Evolutionary conservation across 2,329 filamentous ascomycete genomes (phyloP), one percentile per base, ranked within the genome.

Genomic region (Claviceps paspali): DNA sequence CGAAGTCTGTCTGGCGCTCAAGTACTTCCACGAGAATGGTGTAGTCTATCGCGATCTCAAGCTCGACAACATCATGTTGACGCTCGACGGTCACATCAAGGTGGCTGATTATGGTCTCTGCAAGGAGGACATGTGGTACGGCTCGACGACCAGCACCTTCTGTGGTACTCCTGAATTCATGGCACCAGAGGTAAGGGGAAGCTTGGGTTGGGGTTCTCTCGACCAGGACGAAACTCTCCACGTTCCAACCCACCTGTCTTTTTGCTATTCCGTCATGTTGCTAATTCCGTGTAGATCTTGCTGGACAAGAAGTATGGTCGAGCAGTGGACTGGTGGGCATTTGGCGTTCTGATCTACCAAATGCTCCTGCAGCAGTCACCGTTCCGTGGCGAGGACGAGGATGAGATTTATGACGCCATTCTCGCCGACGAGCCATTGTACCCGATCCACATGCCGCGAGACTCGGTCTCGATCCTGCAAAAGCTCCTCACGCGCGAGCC

Each of bases 81-180:
- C 86, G 1, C 69, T 94, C 32, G 91, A 98, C 53, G 91, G 91
- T 19, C 91, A 98, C 58, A 93, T 98, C 67, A 96, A 96, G 70
- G 86, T 98, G 67, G 91, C 75, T 37, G 91, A 98, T 70, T 98
- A 94, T 57, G 91, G 91, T 74, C 74, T 98, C 34, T 98, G 92
- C 67, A 98, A 98, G 62, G 91, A 98, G 56, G 87, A 98, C 50
- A 98, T 98, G 91, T 98, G 88, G 87, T 98, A 92, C 55, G 86
- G 86, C 30, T 88, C 83, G 39, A 95, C 83, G 2, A 98, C 91
- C 0, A 88, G 87, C 62, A 98, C 91, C 6, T 98, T 98, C 67
- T 98, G 91, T 56, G 91, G 91, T 59, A 98, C 91, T n/a, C 91
- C 91, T 12, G 91, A 98, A 56, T 98, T 98, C 48, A 98, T 98